These are phyloP conservation scores for Macrophomina phaseolina DNA, from an alignment of 2,329 filamentous ascomycete genomes.

Conservation along the genomic window DNA sequence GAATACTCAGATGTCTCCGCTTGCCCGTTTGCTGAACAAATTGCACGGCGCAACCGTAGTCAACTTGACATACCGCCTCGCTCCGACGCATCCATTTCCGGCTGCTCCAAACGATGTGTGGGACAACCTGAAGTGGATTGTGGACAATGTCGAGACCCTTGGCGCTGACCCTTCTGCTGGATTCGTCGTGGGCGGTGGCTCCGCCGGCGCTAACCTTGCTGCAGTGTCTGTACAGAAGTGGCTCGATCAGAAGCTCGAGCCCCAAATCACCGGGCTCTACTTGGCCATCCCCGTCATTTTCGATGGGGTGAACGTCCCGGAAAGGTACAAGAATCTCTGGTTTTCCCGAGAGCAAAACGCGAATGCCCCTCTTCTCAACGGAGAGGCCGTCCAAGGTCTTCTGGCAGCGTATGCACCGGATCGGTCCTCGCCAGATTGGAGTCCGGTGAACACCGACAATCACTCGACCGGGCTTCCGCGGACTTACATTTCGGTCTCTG, in stretches of 20 bases:
- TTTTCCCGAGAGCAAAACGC: slow-evolving; percentile 15
- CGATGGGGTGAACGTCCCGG: not conserved
- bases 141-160: not conserved
- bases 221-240: slow-evolving; percentile 11
- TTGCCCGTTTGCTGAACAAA: not conserved
- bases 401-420: slow-evolving; percentile 4
- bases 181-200: slow-evolving; percentile 9
- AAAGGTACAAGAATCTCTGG: not conserved
- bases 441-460: not conserved
- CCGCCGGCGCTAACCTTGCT: not conserved
- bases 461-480: slow-evolving; percentile 16
- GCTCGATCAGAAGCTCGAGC: not conserved
- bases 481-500: slow-evolving; percentile 24
- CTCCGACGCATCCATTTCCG: not conserved
- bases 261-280: not conserved
- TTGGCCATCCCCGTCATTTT: not conserved
- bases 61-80: slow-evolving; percentile 2
- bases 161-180: slow-evolving; percentile 5
- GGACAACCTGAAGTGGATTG: slow-evolving; percentile 39
- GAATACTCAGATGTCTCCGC: not conserved
- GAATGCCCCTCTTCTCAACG: slow-evolving; percentile 7
- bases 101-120: slow-evolving; percentile 4
- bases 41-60: slow-evolving; percentile 12
- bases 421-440: not conserved
- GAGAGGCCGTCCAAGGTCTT: not conserved